A percentile compares a stretch with the other conserved stretches of the same genome.
These are phyloP conservation scores for Colletotrichum lindemuthianum DNA, from an alignment of 2,329 filamentous ascomycete species.

Conservation along the genomic window DNA sequence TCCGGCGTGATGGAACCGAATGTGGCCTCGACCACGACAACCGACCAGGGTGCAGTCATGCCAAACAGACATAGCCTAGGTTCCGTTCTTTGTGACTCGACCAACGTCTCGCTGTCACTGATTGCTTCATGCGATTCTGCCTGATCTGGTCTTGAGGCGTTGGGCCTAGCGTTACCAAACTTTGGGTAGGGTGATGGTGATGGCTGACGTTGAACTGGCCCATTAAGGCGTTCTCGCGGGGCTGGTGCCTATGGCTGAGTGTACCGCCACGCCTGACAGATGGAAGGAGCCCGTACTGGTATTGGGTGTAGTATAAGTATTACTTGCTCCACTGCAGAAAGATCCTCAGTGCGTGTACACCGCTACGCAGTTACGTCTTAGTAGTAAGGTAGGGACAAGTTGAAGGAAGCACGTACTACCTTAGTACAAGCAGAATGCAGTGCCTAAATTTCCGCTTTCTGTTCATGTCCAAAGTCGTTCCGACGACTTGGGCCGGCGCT, in stretches of 20 bases:
- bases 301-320: too few species aligned
- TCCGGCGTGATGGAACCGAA: slow-evolving; percentile 20
- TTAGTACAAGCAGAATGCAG: not conserved
- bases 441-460: slow-evolving; percentile 7
- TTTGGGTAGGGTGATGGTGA: slow-evolving; percentile 8
- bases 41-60: slow-evolving; percentile 9
- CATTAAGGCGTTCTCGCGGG: too few species aligned
- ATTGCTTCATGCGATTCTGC: slow-evolving; percentile 9
- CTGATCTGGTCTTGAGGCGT: slow-evolving; percentile 10
- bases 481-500: slow-evolving; percentile 22
- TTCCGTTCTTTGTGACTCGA: not conserved
- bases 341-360: too few species aligned
- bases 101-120: slow-evolving; percentile 12
- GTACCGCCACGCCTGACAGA: too few species aligned
- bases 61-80: slow-evolving; percentile 17
- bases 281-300: too few species aligned
- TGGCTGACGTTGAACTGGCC: not conserved
- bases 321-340: too few species aligned
- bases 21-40: slow-evolving; percentile 10
- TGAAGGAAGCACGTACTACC: too few species aligned
- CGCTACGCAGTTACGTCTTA: too few species aligned
- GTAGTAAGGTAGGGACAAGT: too few species aligned
- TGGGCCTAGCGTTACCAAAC: slow-evolving; percentile 11
- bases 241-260: too few species aligned
- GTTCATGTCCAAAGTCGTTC: slow-evolving; percentile 11